Evolutionary conservation across 2,329 filamentous ascomycete species (phyloP), one percentile per base, ranked within the genome.

Genomic region (Calonectria fujianensis): DNA sequence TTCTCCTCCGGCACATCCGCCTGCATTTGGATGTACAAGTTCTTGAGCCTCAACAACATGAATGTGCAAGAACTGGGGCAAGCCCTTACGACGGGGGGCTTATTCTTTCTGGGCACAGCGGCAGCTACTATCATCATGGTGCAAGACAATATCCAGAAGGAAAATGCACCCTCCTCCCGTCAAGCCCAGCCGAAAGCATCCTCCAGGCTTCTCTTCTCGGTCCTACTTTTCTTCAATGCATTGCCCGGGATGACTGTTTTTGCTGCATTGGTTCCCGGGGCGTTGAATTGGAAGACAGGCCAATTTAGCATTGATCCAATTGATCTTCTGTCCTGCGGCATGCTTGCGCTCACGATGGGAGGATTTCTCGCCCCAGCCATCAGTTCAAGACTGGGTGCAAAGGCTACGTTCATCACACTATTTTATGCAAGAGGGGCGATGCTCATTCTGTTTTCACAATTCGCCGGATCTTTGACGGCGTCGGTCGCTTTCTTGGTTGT

Each of bases 201-300:
- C 10, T 61, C 35, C 9, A n/a, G 35, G 6, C n/a, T 61, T 27
- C 35, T 27, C 2, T 74, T 70, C 20, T 74, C 68, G 8, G 11
- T 41, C 32, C 35, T 74, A 0, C 52, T 71, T 3, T 68, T 74
- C 51, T 74, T 71, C 67, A 74, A 74, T 24, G 68, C 72, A 2
- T 48, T 74, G 27, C 72, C 72, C 13, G 72, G 72, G 2, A 74
- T 74, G 72, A 54, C 27, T 6, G 51, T 18, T 2, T 68, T 74
- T 52, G 39, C 51, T 10, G 45, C 41, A n/a, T 37, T 74, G 31
- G 32, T 70, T 10, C 72, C 67, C 5, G 32, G 39, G 16, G 70
- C 70, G 1, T 45, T 59, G 5, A 41, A 41, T 31, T 54, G 50
- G 54, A 63, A 29, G 18, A 27, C 10, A 10, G 37, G 39, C 7